These are phyloP conservation scores for Coemansia sp. DNA, from an alignment of 192 early-diverging fungal genomes.

Conservation along the genomic window DNA sequence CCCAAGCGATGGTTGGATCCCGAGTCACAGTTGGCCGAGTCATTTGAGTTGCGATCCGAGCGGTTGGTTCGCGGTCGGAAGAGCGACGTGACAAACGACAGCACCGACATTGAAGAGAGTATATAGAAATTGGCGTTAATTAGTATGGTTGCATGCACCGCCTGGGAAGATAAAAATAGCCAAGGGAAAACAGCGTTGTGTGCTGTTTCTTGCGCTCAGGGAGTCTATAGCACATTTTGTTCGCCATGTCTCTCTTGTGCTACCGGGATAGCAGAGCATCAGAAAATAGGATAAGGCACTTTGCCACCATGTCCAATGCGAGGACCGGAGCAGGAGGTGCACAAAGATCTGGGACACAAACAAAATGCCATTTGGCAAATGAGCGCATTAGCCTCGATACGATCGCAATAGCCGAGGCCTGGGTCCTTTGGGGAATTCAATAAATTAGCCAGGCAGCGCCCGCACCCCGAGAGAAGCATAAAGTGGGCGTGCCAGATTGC, in stretches of 20 bases:
- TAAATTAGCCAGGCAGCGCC: neutral
- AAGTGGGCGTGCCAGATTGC: conserved; percentile 9
- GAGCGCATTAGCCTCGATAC: neutral
- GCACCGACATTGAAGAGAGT: conserved; percentile 38
- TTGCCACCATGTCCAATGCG: neutral
- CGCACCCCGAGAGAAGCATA: neutral
- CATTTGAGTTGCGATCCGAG: conserved; percentile 7
- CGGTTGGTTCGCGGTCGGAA: conserved; percentile 50
- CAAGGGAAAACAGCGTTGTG: neutral
- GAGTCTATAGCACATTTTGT: neutral
- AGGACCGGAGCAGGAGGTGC: neutral
- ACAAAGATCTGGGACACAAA: conserved; percentile 6
- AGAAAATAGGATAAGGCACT: conserved; percentile 8
- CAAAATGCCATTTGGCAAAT: conserved; percentile 1
- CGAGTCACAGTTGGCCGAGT: neutral
- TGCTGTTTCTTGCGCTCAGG: neutral
- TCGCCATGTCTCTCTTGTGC: neutral
- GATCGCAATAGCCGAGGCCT: neutral
- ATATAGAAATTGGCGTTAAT: conserved; percentile 2
- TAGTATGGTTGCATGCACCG: conserved; percentile 7
- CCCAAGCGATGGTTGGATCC: conserved; percentile 5
- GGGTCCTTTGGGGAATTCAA: neutral
- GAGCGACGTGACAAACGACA: conserved; percentile 51
- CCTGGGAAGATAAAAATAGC: conserved; percentile 1
- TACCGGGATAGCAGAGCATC: neutral